Evolutionary conservation across 2,329 filamentous ascomycete genomes (phyloP).

Genomic region (Xylariaceae sp.): DNA sequence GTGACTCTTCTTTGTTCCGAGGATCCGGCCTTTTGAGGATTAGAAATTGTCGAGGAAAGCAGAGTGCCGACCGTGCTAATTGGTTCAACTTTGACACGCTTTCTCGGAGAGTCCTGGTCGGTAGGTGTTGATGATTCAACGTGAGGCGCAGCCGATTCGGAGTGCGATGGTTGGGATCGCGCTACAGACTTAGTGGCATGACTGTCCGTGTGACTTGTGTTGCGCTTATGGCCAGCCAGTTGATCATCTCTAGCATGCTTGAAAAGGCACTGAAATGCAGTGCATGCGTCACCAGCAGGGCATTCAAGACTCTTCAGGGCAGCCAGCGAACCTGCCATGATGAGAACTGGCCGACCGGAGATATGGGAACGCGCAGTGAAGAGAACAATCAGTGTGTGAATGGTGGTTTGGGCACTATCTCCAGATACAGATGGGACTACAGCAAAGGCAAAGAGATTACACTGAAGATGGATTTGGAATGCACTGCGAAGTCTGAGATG

Average conservation of each 20-base stretch:
- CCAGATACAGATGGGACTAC: neutral
- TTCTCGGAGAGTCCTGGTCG: constrained; percentile 21
- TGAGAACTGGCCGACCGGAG: neutral
- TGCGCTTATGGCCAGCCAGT: constrained; percentile 19
- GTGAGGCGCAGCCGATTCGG: neutral
- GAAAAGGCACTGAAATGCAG: constrained; percentile 49
- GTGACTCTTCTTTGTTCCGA: neutral
- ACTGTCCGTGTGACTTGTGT: constrained; percentile 13
- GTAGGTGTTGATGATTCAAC: neutral
- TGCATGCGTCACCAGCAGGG: constrained; percentile 45
- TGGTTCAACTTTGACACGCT: constrained; percentile 24
- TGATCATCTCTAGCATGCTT: constrained; percentile 33
- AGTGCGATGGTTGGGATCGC: constrained; percentile 2
- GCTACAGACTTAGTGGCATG: constrained; percentile 8
- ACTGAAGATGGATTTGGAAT: no score
- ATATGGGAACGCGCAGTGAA: neutral
- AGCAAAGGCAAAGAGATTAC: no score
- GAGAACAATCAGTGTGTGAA: neutral
- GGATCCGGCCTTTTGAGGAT: neutral
- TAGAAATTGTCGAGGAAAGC: neutral
- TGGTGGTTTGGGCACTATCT: neutral
- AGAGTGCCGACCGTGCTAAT: neutral
- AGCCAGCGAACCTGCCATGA: constrained; percentile 27
- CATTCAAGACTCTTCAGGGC: constrained; percentile 48
- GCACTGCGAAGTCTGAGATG: no score